Conservation (phyloP, 2,329 filamentous ascomycete genomes). For the Ophiostoma triangulosporum region DNA sequence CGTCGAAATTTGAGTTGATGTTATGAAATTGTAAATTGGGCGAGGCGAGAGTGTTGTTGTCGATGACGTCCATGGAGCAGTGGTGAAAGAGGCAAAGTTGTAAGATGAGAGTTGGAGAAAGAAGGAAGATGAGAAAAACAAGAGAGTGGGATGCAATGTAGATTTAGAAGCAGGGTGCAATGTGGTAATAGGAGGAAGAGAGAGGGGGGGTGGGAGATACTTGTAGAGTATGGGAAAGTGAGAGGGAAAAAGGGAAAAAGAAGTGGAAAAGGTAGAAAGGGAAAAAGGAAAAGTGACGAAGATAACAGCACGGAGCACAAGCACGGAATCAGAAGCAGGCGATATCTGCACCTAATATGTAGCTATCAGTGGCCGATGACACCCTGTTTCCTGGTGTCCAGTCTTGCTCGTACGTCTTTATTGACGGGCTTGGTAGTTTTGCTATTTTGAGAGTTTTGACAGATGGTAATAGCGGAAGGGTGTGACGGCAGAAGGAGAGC, state of each 20-base stretch:
- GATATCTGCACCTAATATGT: background rate
- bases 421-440: background rate
- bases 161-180: background rate
- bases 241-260: background rate
- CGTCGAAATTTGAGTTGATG: background rate
- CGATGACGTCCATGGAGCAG: constrained; percentile 15
- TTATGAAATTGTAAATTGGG: constrained; percentile 4
- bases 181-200: background rate
- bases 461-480: background rate
- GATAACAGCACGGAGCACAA: background rate
- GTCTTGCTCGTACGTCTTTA: background rate
- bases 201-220: background rate
- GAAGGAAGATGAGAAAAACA: background rate
- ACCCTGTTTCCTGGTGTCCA: background rate
- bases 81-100: no score
- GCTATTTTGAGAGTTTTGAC: background rate
- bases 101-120: background rate
- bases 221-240: no score
- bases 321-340: background rate
- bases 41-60: constrained; percentile 1
- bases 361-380: background rate
- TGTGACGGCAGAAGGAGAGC: background rate
- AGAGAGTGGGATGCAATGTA: background rate
- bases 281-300: constrained; percentile 1
- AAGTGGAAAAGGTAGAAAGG: background rate